Evolutionary conservation across 2,329 filamentous ascomycete genomes (phyloP).

Genomic region (Exserohilum turcica): DNA sequence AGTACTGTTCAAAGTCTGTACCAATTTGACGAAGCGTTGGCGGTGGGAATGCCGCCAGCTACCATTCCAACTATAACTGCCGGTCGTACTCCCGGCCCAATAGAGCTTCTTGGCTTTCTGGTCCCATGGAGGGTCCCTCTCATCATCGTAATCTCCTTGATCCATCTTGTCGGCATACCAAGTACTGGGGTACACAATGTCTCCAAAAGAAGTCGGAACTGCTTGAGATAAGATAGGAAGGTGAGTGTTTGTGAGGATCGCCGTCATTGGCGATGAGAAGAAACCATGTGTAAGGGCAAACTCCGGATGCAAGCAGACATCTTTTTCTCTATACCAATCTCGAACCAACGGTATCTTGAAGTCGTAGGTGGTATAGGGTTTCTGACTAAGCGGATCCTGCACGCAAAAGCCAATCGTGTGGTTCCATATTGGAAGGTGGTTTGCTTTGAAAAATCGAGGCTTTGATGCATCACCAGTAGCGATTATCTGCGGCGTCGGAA

Average conservation of each 20-base stretch:
- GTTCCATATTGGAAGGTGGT: constrained; percentile 9
- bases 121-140: constrained; percentile 55
- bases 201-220: constrained; percentile 53
- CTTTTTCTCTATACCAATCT: constrained; percentile 2
- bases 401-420: background rate
- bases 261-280: constrained; percentile 51
- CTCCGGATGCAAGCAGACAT: constrained; percentile 33
- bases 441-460: constrained; percentile 2
- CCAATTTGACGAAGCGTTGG: constrained; percentile 52
- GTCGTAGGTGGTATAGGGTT: background rate
- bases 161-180: constrained; percentile 55
- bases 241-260: constrained; percentile 48
- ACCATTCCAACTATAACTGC: constrained; percentile 48
- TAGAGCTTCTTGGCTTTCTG: constrained; percentile 59
- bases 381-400: background rate
- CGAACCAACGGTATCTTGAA: constrained; percentile 10
- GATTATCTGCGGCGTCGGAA: constrained; percentile 7
- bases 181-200: constrained; percentile 58
- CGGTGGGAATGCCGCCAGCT: constrained; percentile 56
- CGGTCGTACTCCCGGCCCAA: constrained; percentile 64
- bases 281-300: constrained; percentile 54
- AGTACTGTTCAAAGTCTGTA: constrained; percentile 15
- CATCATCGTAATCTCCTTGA: constrained; percentile 45
- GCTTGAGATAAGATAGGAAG: constrained; percentile 58
- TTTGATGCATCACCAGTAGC: constrained; percentile 4